Percentiles rank a stretch among this genome's conserved stretches.
These are phyloP conservation scores for Colletotrichum lindemuthianum DNA, from an alignment of 2,329 filamentous ascomycete genomes.

Conservation along the genomic window DNA sequence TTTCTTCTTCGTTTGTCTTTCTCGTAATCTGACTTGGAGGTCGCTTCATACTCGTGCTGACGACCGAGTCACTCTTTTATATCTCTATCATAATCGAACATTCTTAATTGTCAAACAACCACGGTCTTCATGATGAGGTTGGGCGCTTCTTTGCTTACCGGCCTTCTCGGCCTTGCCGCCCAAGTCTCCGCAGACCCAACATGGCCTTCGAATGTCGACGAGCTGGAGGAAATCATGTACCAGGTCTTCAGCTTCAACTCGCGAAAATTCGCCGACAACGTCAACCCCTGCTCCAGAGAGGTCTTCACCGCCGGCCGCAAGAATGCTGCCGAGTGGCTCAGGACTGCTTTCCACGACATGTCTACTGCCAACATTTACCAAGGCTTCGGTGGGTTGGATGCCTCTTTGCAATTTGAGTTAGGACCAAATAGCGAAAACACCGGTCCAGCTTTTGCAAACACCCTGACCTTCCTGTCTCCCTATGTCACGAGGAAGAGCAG, in stretches of 20 bases:
- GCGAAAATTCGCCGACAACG: constrained; percentile 64
- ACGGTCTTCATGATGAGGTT: constrained; percentile 43
- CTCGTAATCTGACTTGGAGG: not conserved
- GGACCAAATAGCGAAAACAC: constrained; percentile 62
- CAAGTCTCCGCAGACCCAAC: constrained; percentile 60
- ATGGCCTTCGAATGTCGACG: constrained; percentile 69
- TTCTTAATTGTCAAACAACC: not conserved
- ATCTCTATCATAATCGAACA: not conserved
- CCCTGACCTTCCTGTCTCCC: constrained; percentile 63
- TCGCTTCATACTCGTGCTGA: not conserved
- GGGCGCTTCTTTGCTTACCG: constrained; percentile 42
- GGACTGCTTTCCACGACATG: constrained; percentile 71
- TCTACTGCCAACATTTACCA: constrained; percentile 60
- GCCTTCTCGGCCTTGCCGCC: constrained; percentile 49
- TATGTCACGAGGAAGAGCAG: constrained; percentile 62
- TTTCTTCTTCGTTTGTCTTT: not conserved
- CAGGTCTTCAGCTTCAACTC: constrained; percentile 65
- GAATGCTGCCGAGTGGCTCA: constrained; percentile 70
- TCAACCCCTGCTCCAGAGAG: constrained; percentile 66
- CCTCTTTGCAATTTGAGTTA: constrained; percentile 69
- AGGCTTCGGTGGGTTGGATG: constrained; percentile 65
- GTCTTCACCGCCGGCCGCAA: constrained; percentile 63
- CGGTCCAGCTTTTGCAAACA: constrained; percentile 64
- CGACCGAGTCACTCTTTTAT: constrained; percentile 15
- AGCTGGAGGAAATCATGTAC: constrained; percentile 72